phyloP scores from a whole-genome alignment of 2,329 filamentous ascomycete genomes.

The Aureobasidium sp. region DNA sequence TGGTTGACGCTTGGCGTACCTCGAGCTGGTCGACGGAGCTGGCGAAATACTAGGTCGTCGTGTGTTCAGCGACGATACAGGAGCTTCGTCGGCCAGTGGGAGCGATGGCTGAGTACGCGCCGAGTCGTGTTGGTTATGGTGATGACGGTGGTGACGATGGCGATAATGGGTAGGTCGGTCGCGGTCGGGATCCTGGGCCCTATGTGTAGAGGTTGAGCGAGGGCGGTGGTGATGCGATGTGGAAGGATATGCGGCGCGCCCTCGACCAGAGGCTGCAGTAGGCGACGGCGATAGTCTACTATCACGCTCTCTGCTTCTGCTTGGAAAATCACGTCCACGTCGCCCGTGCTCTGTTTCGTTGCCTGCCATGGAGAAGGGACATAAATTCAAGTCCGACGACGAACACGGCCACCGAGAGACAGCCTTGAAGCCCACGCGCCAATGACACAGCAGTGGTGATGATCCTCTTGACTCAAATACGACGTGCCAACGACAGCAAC shows the following conservation, averaged over 20 bases:
- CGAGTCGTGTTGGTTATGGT: not conserved
- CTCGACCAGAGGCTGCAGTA: slow-evolving; percentile 7
- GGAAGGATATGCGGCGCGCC: slow-evolving; percentile 3
- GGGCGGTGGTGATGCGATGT: slow-evolving; percentile 11
- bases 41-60: slow-evolving; percentile 3
- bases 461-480: slow-evolving; percentile 11
- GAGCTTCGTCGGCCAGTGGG: not conserved
- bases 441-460: slow-evolving; percentile 3
- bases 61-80: slow-evolving; percentile 2
- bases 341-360: slow-evolving; percentile 14
- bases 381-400: slow-evolving; percentile 11
- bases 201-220: slow-evolving; percentile 13
- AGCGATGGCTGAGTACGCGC: not conserved
- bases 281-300: slow-evolving; percentile 7
- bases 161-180: not conserved
- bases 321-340: slow-evolving; percentile 15
- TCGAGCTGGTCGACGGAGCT: slow-evolving; percentile 7
- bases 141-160: slow-evolving; percentile 11
- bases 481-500: not conserved
- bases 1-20: slow-evolving; percentile 1
- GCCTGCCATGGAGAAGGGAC: slow-evolving; percentile 13
- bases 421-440: slow-evolving; percentile 14
- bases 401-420: slow-evolving; percentile 12
- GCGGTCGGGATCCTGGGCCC: not conserved
- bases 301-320: slow-evolving; percentile 14